These are phyloP conservation scores for Raphanus sativus DNA, from an alignment of 345 rosid genomes.

Conservation along the genomic window DNA sequence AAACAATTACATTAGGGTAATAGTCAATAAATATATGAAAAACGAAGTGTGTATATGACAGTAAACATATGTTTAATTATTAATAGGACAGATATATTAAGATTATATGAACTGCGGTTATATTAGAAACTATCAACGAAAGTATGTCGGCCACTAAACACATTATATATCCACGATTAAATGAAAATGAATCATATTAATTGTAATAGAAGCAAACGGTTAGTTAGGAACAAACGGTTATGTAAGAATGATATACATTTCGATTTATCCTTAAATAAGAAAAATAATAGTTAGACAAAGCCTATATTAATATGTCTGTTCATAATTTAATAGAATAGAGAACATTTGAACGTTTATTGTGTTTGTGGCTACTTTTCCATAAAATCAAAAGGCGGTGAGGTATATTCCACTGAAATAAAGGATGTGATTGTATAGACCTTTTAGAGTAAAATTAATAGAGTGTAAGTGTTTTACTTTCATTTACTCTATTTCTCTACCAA, in stretches of 20 bases:
- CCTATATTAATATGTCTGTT: too few species aligned
- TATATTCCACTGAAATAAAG: neutral
- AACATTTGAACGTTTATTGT: too few species aligned
- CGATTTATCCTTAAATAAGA: neutral
- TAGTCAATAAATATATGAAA: neutral
- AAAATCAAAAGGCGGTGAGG: too few species aligned
- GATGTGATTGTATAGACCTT: neutral
- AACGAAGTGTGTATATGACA: too few species aligned
- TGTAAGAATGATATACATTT: neutral
- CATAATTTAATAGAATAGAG: too few species aligned
- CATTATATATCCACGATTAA: neutral
- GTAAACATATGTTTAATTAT: too few species aligned
- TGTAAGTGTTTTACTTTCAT: neutral
- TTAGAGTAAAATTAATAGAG: neutral
- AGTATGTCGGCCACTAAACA: neutral
- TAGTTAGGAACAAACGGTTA: neutral
- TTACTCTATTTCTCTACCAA: neutral
- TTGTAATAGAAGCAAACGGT: neutral
- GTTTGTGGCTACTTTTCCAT: too few species aligned
- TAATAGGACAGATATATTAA: too few species aligned
- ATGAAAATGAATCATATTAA: neutral
- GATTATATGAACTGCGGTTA: too few species aligned
- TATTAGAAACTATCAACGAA: neutral
- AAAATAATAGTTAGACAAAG: too few species aligned
- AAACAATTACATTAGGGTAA: neutral